These are phyloP conservation scores for Colletotrichum liriopes DNA, from an alignment of 2,329 filamentous ascomycete genomes.

Conservation along the genomic window DNA sequence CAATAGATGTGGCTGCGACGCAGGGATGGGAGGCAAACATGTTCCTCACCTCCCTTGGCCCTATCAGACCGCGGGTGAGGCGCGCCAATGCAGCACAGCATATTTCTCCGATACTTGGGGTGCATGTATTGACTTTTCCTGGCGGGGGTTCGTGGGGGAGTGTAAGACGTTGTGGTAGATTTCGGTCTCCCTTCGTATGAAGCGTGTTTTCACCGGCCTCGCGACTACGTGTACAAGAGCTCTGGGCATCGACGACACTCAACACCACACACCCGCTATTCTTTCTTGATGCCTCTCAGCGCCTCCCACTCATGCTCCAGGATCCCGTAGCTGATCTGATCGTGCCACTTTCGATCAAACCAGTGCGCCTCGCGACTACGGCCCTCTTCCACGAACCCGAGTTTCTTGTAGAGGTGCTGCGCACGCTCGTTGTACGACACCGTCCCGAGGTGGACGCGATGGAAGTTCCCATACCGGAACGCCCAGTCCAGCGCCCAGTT, in stretches of 20 bases:
- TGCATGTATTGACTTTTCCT: no score
- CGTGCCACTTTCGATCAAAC: not conserved
- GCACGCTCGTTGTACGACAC: not conserved
- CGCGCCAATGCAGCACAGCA: no score
- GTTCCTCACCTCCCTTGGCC: no score
- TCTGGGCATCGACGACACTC: not conserved
- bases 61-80: no score
- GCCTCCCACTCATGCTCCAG: constrained; percentile 10
- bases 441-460: constrained; percentile 9
- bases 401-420: not conserved
- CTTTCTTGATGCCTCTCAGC: not conserved
- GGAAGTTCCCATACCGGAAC: not conserved
- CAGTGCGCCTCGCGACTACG: not conserved
- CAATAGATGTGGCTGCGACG: no score
- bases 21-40: no score
- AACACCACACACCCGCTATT: not conserved
- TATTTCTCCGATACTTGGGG: no score
- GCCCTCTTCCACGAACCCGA: constrained; percentile 10
- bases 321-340: not conserved
- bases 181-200: no score
- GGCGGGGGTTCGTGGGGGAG: no score
- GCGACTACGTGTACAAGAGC: not conserved
- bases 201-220: no score
- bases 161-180: no score
- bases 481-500: constrained; percentile 16